Evolutionary conservation across 306 rosid species (phyloP).

Genomic region (Trifolium dubium): DNA sequence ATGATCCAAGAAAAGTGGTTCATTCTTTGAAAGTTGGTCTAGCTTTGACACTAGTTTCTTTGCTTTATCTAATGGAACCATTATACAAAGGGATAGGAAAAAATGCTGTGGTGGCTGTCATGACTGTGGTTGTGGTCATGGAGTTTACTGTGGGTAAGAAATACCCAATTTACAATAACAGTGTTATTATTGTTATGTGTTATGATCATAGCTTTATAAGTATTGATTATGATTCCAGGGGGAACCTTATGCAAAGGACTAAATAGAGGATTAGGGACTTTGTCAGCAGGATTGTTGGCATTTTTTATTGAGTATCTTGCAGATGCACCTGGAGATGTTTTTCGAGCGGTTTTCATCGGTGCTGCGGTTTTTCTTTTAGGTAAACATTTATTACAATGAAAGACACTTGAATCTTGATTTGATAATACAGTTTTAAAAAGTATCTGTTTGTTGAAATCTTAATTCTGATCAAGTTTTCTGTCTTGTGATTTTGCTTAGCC

Average conservation of each 20-base stretch:
- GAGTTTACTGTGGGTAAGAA: conserved; percentile 84
- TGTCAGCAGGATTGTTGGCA: conserved; percentile 81
- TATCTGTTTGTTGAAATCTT: neutral
- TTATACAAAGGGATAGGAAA: conserved; percentile 67
- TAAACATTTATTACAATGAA: conserved; percentile 34
- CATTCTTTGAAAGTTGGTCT: conserved; percentile 88
- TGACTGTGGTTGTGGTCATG: conserved; percentile 92
- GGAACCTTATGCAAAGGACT: conserved; percentile 93
- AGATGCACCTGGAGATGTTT: conserved; percentile 51
- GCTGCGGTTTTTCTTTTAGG: conserved; percentile 78
- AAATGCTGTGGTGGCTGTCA: conserved; percentile 88
- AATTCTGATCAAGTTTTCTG: neutral
- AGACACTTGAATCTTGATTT: neutral
- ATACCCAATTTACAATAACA: conserved; percentile 4
- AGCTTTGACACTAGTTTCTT: conserved; percentile 72
- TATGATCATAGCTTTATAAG: conserved; percentile 1
- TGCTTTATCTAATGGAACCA: conserved; percentile 74
- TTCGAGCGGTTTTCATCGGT: conserved; percentile 71
- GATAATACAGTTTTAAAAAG: neutral
- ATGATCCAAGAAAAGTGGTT: conserved; percentile 78
- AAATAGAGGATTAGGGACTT: conserved; percentile 89
- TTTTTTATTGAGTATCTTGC: conserved; percentile 71
- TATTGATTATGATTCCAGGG: conserved; percentile 51
- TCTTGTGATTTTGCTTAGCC: neutral
- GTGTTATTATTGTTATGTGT: neutral